Evolutionary conservation across 75 land plant species (phyloP).

Genomic region (Pinus albicaulis): DNA sequence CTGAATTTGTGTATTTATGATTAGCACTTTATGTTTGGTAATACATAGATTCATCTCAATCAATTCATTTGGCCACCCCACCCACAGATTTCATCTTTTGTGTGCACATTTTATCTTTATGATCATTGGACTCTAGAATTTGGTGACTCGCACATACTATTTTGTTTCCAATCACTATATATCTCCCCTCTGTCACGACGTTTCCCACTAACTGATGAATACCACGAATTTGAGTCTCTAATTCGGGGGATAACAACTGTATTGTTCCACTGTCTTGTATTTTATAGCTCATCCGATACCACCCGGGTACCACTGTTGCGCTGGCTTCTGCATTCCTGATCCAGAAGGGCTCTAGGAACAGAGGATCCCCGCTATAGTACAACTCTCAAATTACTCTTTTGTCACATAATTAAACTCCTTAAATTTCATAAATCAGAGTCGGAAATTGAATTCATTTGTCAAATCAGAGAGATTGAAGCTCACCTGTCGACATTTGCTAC

Average conservation of each 20-base stretch:
- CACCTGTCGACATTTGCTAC: background rate
- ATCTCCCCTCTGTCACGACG: constrained; percentile 44
- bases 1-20: too few relatives aligned
- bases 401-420: too few relatives aligned
- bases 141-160: too few relatives aligned
- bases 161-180: constrained; percentile 44
- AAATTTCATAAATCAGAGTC: too few relatives aligned
- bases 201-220: constrained; percentile 46
- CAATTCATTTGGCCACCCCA: too few relatives aligned
- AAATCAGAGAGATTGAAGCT: background rate
- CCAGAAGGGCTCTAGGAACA: constrained; percentile 64
- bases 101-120: background rate
- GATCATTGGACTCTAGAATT: too few relatives aligned
- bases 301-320: constrained; percentile 58
- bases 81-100: too few relatives aligned
- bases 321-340: constrained; percentile 37
- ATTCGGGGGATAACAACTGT: constrained; percentile 21
- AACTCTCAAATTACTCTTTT: background rate
- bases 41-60: too few relatives aligned
- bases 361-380: constrained; percentile 61
- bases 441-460: too few relatives aligned
- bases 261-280: background rate
- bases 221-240: constrained; percentile 11
- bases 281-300: constrained; percentile 69
- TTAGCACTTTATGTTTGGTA: too few relatives aligned